phyloP scores from a whole-genome alignment of 1,284 basidiomycete genomes.

The Butyriboletus appendiculatus region DNA sequence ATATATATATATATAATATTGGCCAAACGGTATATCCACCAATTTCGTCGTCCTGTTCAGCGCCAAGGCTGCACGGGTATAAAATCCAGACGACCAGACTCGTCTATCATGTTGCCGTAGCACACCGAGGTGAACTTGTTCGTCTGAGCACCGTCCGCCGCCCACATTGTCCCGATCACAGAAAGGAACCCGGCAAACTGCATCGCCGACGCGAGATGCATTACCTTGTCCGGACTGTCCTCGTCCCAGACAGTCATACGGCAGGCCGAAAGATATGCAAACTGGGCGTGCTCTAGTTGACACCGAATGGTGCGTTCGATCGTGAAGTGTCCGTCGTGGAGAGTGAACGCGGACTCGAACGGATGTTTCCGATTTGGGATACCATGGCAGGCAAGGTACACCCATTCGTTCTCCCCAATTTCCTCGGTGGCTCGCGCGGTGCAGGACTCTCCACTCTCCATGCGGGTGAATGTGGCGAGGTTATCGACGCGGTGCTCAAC shows the following conservation, averaged over 20 bases:
- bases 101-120: too few species aligned
- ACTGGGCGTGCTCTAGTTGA: background rate
- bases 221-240: background rate
- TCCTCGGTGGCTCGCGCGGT: too few species aligned
- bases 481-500: too few species aligned
- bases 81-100: background rate
- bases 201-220: background rate
- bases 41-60: background rate
- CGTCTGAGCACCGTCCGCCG: background rate
- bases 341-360: background rate
- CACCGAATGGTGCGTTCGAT: background rate
- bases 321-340: background rate
- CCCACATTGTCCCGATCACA: background rate
- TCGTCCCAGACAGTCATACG: background rate
- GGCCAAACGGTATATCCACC: background rate
- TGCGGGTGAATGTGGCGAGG: too few species aligned
- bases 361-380: background rate
- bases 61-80: background rate
- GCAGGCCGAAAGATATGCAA: background rate
- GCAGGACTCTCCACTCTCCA: too few species aligned
- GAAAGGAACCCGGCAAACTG: background rate
- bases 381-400: background rate
- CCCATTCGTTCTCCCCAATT: too few species aligned
- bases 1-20: background rate
- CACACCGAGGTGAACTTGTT: too few species aligned